Percentiles rank a stretch among this genome's conserved stretches.
These are phyloP conservation scores for Solanum arcanum DNA, from an alignment of 257 asterid genomes.

Conservation along the genomic window DNA sequence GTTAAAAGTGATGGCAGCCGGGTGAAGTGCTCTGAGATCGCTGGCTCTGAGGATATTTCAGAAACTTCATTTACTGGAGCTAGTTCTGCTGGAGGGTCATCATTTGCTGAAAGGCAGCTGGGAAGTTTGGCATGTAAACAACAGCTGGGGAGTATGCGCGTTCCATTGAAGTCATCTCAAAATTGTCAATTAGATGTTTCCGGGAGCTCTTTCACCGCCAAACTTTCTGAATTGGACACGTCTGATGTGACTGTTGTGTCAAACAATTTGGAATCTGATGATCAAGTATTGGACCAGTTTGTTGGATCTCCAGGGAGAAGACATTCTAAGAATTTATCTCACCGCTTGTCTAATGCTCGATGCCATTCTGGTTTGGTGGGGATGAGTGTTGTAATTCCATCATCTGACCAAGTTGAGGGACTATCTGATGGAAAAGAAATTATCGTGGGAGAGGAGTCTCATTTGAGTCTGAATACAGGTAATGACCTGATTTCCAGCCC, in stretches of 20 bases:
- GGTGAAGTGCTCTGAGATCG: slow-evolving; percentile 14
- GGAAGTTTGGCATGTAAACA: slow-evolving; percentile 3
- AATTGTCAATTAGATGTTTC: slow-evolving; percentile 5
- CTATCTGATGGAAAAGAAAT: slow-evolving; percentile 18
- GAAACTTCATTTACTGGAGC: slow-evolving; percentile 8
- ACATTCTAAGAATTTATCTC: slow-evolving; percentile 11
- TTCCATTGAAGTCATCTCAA: slow-evolving; percentile 5
- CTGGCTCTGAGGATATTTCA: slow-evolving; percentile 2
- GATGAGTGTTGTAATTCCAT: slow-evolving; percentile 47
- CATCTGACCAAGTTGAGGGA: slow-evolving; percentile 27
- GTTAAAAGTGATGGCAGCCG: slow-evolving; percentile 16
- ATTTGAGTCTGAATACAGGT: slow-evolving; percentile 24
- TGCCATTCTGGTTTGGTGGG: slow-evolving; percentile 25
- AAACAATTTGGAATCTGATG: slow-evolving; percentile 5
- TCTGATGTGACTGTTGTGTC: slow-evolving; percentile 9
- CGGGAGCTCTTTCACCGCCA: neutral
- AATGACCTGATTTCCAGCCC: slow-evolving; percentile 30
- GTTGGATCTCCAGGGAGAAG: slow-evolving; percentile 16
- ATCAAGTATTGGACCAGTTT: slow-evolving; percentile 12
- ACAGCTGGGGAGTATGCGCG: slow-evolving; percentile 12
- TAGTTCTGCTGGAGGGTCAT: slow-evolving; percentile 11
- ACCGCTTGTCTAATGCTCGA: slow-evolving; percentile 9
- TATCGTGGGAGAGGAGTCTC: slow-evolving; percentile 28
- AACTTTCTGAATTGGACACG: slow-evolving; percentile 6
- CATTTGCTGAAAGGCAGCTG: slow-evolving; percentile 13